Percentiles rank a stretch among this genome's conserved stretches.
These are phyloP conservation scores for Cryoendolithus antarcticus DNA, from an alignment of 2,329 filamentous ascomycete genomes.

Conservation along the genomic window DNA sequence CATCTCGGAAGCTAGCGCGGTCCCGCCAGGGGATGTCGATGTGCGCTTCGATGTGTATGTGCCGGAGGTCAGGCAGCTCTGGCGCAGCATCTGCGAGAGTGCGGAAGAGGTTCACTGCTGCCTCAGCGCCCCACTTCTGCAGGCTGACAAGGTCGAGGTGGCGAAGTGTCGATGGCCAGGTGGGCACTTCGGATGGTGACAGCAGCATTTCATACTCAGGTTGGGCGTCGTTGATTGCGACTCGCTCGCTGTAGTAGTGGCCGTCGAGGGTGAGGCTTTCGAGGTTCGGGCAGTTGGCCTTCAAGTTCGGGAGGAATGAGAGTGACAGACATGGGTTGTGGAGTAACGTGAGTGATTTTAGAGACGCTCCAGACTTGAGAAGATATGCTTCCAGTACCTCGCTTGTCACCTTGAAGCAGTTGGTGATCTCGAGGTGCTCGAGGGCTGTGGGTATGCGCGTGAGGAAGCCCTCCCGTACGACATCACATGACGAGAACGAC, in stretches of 20 bases:
- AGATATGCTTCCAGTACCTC: slow-evolving; percentile 55
- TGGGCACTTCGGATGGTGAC: slow-evolving; percentile 50
- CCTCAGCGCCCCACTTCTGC: slow-evolving; percentile 56
- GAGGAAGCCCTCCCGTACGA: slow-evolving; percentile 58
- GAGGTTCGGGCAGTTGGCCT: slow-evolving; percentile 55
- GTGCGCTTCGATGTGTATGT: slow-evolving; percentile 62
- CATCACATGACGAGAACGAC: slow-evolving; percentile 61
- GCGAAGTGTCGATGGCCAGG: slow-evolving; percentile 64
- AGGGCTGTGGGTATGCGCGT: slow-evolving; percentile 54
- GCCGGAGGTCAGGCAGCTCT: slow-evolving; percentile 53
- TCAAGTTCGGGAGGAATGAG: slow-evolving; percentile 57
- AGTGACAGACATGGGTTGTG: slow-evolving; percentile 72
- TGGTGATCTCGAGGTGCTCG: slow-evolving; percentile 57
- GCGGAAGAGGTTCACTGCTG: slow-evolving; percentile 65
- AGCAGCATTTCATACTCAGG: slow-evolving; percentile 63
- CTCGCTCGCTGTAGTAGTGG: slow-evolving; percentile 60
- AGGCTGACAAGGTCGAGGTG: slow-evolving; percentile 65
- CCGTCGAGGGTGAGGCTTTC: slow-evolving; percentile 64
- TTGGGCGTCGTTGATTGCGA: slow-evolving; percentile 56
- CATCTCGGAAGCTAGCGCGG: slow-evolving; percentile 63
- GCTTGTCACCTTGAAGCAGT: slow-evolving; percentile 65
- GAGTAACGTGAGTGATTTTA: slow-evolving; percentile 57
- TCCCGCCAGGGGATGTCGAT: slow-evolving; percentile 70
- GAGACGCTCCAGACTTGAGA: slow-evolving; percentile 49
- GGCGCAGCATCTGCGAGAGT: slow-evolving; percentile 64